Evolutionary conservation across 2,329 filamentous ascomycete species (phyloP), one percentile per base, ranked within the genome.

Genomic region (Aspergillus costaricaensis): DNA sequence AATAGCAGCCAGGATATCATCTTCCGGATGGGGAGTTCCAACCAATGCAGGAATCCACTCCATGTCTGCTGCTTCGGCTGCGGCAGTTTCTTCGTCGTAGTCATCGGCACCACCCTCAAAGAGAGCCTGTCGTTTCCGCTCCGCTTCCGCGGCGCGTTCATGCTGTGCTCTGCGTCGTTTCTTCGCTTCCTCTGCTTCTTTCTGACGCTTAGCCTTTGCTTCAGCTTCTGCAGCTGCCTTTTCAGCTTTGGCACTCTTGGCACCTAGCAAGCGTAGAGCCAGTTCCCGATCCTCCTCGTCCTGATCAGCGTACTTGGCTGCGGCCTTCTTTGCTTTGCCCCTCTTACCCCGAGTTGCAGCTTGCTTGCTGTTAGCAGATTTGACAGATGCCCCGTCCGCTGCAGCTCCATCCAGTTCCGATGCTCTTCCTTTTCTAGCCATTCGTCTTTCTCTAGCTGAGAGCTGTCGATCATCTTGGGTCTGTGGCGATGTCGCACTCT

Each of bases 261-360:
- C 88, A 41, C 95, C 95, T n/a, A 96, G 87, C n/a, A 98, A 83
- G 23, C 88, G 84, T 76, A 97, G 90, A 32, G 92, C 92, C 0
- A 93, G 85, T 6, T 85, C 86, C 12, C 92, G 91, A 71, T 99
- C 95, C 76, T 96, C 94, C 58, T 96, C 92, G 68, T 98, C 94
- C 81, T 98, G 95, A 68, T 96, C 82, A 49, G 90, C 94, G 78
- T 99, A 99, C 74, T 96, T 97, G 60, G 86, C 81, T 3, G 91
- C 91, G 2, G 91, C 88, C 75, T 95, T 96, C 81, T 96, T 96
- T 47, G 88, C 88, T 74, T 96, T 96, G 61, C 84, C 85, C 60
- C 86, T 87, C 74, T 96, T 92, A 30, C 92, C 92, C 59, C 93
- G 88, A 14, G 83, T 76, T 49, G 69, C 65, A 3, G 59, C 53